phyloP scores from a whole-genome alignment of 306 rosid genomes.

The Cajanus cajan region DNA sequence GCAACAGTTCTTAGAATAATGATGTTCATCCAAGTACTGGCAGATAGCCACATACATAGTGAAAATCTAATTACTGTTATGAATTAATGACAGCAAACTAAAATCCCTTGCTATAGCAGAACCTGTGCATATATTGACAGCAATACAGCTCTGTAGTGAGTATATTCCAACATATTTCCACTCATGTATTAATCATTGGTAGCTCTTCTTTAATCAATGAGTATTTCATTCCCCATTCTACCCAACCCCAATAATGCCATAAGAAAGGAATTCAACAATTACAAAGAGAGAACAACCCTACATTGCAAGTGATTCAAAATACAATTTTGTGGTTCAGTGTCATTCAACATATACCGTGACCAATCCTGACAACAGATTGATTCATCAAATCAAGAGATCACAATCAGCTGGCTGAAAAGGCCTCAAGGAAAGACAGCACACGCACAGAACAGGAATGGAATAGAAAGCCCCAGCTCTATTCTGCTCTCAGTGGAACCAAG shows the following conservation, averaged over 20 bases:
- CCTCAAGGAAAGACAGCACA: no score
- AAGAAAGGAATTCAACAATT: background rate
- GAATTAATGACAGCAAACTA: background rate
- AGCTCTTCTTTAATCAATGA: constrained; percentile 2
- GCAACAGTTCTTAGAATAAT: constrained; percentile 5
- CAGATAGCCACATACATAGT: background rate
- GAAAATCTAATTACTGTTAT: background rate
- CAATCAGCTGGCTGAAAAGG: background rate
- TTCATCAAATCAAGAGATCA: background rate
- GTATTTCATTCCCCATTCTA: background rate
- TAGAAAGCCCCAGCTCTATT: no score
- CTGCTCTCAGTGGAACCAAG: background rate
- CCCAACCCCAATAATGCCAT: constrained; percentile 1
- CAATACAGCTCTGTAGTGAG: background rate
- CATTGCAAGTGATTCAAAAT: background rate
- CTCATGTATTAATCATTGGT: background rate
- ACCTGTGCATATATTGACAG: background rate
- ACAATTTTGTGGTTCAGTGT: background rate
- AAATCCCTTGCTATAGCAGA: background rate
- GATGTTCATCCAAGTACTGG: background rate
- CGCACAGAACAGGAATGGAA: no score
- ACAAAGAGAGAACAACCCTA: background rate
- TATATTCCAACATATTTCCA: background rate
- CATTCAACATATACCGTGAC: background rate
- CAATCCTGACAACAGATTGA: background rate